These are phyloP conservation scores for Zostera marina DNA, from an alignment of 116 monocot species.

Conservation along the genomic window DNA sequence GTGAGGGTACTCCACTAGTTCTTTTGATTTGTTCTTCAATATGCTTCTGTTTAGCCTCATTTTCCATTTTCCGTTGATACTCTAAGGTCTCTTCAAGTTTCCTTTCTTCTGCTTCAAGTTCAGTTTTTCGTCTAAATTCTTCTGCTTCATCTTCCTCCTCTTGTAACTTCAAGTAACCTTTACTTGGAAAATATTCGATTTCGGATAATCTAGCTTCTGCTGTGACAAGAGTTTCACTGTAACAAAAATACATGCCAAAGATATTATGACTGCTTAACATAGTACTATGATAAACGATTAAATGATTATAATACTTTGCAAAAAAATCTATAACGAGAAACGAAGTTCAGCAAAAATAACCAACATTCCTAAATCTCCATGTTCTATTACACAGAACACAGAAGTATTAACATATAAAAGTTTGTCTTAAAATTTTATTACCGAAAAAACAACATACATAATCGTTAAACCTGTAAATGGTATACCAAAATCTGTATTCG, in stretches of 20 bases:
- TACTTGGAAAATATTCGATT: constrained; percentile 12
- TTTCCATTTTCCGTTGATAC: constrained; percentile 71
- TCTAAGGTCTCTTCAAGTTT: constrained; percentile 85
- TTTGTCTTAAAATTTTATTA: too few species aligned
- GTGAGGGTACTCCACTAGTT: constrained; percentile 7
- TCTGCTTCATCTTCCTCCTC: constrained; percentile 78
- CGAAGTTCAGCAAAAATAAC: not conserved
- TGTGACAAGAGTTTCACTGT: constrained; percentile 4
- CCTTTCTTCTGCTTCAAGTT: constrained; percentile 80
- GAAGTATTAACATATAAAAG: not conserved
- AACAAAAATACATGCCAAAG: constrained; percentile 1
- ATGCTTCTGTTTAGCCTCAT: constrained; percentile 68
- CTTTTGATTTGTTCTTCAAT: constrained; percentile 46
- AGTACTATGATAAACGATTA: too few species aligned
- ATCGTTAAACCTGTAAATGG: too few species aligned
- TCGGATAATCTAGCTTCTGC: constrained; percentile 18
- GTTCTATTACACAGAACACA: not conserved
- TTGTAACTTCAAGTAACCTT: constrained; percentile 29
- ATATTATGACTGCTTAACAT: not conserved
- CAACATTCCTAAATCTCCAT: not conserved
- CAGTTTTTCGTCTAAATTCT: constrained; percentile 37
- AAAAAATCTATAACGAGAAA: not conserved
- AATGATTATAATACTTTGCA: not conserved
- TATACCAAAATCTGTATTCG: too few species aligned
- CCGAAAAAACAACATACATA: too few species aligned